Evolutionary conservation across 78 protist genomes (phyloP), one percentile per base, ranked within the genome.

Genomic region (Polysphondylium violaceum): DNA sequence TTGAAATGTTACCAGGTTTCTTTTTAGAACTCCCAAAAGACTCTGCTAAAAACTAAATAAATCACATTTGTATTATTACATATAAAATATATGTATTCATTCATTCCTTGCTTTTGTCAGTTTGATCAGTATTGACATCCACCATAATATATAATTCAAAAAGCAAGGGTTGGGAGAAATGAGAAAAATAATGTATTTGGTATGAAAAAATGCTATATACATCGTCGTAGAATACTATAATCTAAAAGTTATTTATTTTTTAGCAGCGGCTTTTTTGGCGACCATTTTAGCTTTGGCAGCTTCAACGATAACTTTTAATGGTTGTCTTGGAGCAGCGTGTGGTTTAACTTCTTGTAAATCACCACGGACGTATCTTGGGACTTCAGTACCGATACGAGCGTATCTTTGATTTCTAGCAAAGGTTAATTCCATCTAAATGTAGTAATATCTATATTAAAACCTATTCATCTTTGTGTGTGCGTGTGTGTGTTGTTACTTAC

Each of bases 261-360:
- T 65, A 29, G 51, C 51, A 7, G 73, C n/a, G 31, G 73, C 44
- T 65, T 65, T 65, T 36, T 36, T 65, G 36, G 89, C 89, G 40
- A 36, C 76, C 44, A 40, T 31, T 63, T 76, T 76, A 64, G 88
- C 74, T 33, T 61, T 64, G 11, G 36, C 47, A 8, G 71, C 88
- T 23, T 59, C 74, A 1, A 64, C 25, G 65, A 78, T 64, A 23
- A 61, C 29, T 25, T 78, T 78, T 50, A 51, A 47, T 44, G 75
- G 41, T 68, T 61, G 71, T 78, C 88, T 78, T 78, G 88, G 88
- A 69, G 44, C 68, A 27, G 27, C 33, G 89, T 79, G 89, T 69
- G 89, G 77, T 74, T 83, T 83, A 31, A 55, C 71, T n/a, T 56
- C 91, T 69, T 83, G 91, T 33, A 83, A 38, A 36, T 83, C 91